A percentile compares a stretch with the other conserved stretches of the same genome.
Evolutionary conservation across 2,329 filamentous ascomycete genomes (phyloP).

Genomic region (Fusarium abutilonis): DNA sequence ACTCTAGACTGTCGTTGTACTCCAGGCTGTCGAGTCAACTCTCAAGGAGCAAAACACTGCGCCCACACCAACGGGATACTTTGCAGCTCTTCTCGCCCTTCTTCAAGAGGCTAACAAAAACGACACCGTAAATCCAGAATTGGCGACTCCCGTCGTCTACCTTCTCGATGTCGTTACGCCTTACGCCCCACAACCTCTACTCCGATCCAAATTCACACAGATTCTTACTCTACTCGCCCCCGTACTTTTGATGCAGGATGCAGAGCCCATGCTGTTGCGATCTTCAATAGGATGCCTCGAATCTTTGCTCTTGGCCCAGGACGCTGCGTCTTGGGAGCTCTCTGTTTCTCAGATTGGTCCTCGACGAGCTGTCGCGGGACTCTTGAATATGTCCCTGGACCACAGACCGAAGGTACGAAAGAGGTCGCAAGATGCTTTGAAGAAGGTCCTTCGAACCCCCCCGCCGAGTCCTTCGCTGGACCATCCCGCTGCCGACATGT

Average conservation of each 20-base stretch:
- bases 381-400: conserved; percentile 86
- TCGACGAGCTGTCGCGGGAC: conserved; percentile 83
- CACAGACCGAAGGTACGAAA: conserved; percentile 93
- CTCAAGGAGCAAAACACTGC: conserved; percentile 87
- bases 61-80: conserved; percentile 88
- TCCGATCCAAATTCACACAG: conserved; percentile 93
- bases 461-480: conserved; percentile 93
- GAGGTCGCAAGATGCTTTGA: conserved; percentile 88
- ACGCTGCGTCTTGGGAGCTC: conserved; percentile 87
- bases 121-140: conserved; percentile 79
- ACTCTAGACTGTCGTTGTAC: conserved; percentile 79
- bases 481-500: conserved; percentile 95
- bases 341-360: conserved; percentile 85
- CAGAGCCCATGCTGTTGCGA: conserved; percentile 85
- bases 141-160: conserved; percentile 89
- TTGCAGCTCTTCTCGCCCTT: conserved; percentile 91
- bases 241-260: conserved; percentile 79
- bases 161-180: conserved; percentile 92
- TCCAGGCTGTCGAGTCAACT: conserved; percentile 92
- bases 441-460: conserved; percentile 82
- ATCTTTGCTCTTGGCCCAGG: conserved; percentile 89
- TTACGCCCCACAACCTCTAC: conserved; percentile 83
- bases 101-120: conserved; percentile 78
- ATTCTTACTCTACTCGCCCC: conserved; percentile 89
- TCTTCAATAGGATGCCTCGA: conserved; percentile 94